Evolutionary conservation across 148 eudicot genomes (phyloP).

Genomic region (Cornus suecica): DNA sequence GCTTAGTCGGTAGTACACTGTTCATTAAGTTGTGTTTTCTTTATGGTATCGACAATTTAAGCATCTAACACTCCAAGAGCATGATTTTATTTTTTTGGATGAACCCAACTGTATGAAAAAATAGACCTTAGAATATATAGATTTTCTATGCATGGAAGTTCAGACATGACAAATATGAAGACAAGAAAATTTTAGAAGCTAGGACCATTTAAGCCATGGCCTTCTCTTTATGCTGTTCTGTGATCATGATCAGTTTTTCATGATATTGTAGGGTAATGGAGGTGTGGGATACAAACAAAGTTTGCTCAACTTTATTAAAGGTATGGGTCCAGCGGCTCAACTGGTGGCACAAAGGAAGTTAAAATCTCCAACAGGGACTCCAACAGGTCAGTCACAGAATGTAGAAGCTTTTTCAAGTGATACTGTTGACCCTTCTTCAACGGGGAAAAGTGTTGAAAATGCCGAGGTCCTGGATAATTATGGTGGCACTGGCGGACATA

Average conservation of each 20-base stretch:
- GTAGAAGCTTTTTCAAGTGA: background rate
- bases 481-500: too few species aligned
- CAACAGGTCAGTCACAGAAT: background rate
- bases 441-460: background rate
- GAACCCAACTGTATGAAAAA: background rate
- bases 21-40: background rate
- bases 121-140: background rate
- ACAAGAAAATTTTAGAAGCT: background rate
- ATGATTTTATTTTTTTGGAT: background rate
- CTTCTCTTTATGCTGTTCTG: background rate
- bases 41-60: too few species aligned
- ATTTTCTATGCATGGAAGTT: background rate
- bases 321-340: slow-evolving; percentile 20
- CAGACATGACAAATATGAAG: background rate
- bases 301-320: slow-evolving; percentile 7
- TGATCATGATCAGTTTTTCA: background rate
- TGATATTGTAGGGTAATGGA: slow-evolving; percentile 10
- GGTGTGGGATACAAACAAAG: slow-evolving; percentile 13
- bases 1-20: background rate
- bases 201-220: background rate
- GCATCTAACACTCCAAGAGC: background rate
- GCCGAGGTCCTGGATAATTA: background rate
- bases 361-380: background rate
- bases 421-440: background rate
- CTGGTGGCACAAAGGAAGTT: slow-evolving; percentile 10